Conservation (phyloP, 768 basidiomycete species). For the Candolleomyces efflorescens region DNA sequence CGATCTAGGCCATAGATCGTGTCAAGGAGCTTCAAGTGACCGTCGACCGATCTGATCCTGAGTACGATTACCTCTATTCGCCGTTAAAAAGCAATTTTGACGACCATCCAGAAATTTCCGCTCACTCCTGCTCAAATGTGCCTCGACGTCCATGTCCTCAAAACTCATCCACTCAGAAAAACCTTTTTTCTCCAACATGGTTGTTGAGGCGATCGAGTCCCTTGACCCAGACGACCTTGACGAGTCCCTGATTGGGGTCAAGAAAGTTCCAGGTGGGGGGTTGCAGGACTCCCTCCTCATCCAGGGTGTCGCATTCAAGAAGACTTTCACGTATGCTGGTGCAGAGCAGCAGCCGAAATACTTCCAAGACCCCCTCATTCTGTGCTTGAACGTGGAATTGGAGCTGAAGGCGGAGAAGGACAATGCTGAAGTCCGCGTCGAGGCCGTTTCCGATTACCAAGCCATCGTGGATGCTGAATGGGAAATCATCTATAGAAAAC, state of each 20-base stretch:
- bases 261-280: constrained; percentile 96
- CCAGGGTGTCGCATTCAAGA: constrained; percentile 95
- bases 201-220: constrained; percentile 92
- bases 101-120: constrained; percentile 70
- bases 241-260: constrained; percentile 93
- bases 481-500: constrained; percentile 98
- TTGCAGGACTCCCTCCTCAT: constrained; percentile 94
- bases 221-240: constrained; percentile 93
- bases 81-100: constrained; percentile 14
- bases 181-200: constrained; percentile 98
- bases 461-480: constrained; percentile 99
- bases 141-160: constrained; percentile 99
- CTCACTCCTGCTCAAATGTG: constrained; percentile 92
- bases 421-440: constrained; percentile 97
- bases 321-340: constrained; percentile 98
- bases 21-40: constrained; percentile 88
- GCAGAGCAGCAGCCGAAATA: constrained; percentile 98
- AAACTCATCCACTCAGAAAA: constrained; percentile 99
- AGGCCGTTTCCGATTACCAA: constrained; percentile 96
- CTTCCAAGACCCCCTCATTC: constrained; percentile 83
- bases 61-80: constrained; percentile 45
- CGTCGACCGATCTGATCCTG: constrained; percentile 85
- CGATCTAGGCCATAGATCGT: constrained; percentile 68
- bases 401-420: constrained; percentile 99
- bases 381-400: constrained; percentile 95